Percentiles rank a stretch among this genome's conserved stretches.
These are phyloP conservation scores for Seiridium cupressi DNA, from an alignment of 2,329 filamentous ascomycete genomes.

Conservation along the genomic window DNA sequence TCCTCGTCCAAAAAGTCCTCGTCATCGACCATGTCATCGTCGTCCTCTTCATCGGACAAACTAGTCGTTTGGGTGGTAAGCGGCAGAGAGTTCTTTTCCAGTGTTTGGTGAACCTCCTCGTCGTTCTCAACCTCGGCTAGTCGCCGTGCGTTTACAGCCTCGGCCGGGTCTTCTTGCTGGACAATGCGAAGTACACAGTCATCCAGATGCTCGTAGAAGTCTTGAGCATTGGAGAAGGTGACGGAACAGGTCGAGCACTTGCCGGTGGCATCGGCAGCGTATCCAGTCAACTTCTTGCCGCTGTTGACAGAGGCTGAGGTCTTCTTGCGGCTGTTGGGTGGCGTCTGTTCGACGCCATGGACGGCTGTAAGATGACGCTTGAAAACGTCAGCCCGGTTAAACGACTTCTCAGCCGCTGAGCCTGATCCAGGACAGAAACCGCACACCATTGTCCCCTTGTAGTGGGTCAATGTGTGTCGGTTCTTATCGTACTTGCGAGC, in stretches of 20 bases:
- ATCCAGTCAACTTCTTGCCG: slow-evolving; percentile 66
- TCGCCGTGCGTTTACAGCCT: slow-evolving; percentile 66
- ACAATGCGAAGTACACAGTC: slow-evolving; percentile 71
- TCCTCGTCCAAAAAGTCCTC: slow-evolving; percentile 54
- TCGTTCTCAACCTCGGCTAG: slow-evolving; percentile 66
- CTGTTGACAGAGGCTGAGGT: slow-evolving; percentile 33
- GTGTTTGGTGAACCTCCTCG: slow-evolving; percentile 57
- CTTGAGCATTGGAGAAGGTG: slow-evolving; percentile 89
- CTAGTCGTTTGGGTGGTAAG: slow-evolving; percentile 36
- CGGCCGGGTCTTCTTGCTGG: slow-evolving; percentile 68
- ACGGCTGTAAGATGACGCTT: slow-evolving; percentile 92
- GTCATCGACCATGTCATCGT: slow-evolving; percentile 58
- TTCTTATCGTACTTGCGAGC: slow-evolving; percentile 98
- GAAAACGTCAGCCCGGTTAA: slow-evolving; percentile 96
- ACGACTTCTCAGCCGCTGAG: slow-evolving; percentile 86
- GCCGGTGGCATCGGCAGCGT: slow-evolving; percentile 77
- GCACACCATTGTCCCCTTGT: slow-evolving; percentile 97
- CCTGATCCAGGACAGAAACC: slow-evolving; percentile 91
- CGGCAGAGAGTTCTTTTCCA: slow-evolving; percentile 62
- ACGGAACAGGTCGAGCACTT: slow-evolving; percentile 94
- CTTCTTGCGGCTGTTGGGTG: slow-evolving; percentile 81
- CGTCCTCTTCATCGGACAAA: slow-evolving; percentile 46
- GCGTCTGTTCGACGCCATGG: slow-evolving; percentile 90
- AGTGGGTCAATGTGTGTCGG: slow-evolving; percentile 91
- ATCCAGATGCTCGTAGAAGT: slow-evolving; percentile 97